Conservation (phyloP, 148 eudicot species). For the Tetragonia tetragonoides region DNA sequence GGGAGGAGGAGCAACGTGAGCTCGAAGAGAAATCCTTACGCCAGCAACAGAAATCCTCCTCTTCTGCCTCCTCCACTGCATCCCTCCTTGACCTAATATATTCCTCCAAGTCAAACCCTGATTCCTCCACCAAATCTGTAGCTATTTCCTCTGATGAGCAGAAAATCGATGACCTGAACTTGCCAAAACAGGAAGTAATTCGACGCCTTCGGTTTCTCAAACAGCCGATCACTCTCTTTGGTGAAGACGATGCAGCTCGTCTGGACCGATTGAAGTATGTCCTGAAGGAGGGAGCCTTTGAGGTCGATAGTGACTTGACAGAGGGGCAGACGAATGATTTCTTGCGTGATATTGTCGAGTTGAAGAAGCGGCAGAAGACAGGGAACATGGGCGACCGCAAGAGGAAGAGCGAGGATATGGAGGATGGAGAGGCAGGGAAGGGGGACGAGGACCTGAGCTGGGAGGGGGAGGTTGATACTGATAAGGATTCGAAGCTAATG, state of each 20-base stretch:
- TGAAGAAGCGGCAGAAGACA: conserved; percentile 84
- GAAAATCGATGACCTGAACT: conserved; percentile 63
- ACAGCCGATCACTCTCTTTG: conserved; percentile 84
- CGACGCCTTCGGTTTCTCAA: conserved; percentile 75
- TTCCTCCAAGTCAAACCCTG: conserved; percentile 41
- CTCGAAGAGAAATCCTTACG: conserved; percentile 57
- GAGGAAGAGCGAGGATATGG: conserved; percentile 62
- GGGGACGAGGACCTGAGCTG: conserved; percentile 77
- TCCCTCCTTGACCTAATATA: conserved; percentile 33
- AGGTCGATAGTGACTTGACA: conserved; percentile 86
- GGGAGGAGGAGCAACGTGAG: conserved; percentile 71
- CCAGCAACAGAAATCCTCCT: conserved; percentile 32
- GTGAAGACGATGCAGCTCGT: conserved; percentile 78
- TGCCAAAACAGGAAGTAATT: conserved; percentile 70
- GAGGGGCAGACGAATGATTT: conserved; percentile 97
- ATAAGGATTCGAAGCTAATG: conserved; percentile 86
- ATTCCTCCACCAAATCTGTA: conserved; percentile 46
- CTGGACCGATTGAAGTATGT: conserved; percentile 72
- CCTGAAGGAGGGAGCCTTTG: conserved; percentile 73
- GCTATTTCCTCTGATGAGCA: conserved; percentile 59
- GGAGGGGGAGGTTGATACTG: conserved; percentile 69
- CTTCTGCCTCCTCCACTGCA: conserved; percentile 26
- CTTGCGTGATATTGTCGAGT: conserved; percentile 76
- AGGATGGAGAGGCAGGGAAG: conserved; percentile 73
- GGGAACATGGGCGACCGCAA: conserved; percentile 72